These are phyloP conservation scores for Lipomyces orientalis DNA, from an alignment of 805 yeast genomes.

Conservation along the genomic window DNA sequence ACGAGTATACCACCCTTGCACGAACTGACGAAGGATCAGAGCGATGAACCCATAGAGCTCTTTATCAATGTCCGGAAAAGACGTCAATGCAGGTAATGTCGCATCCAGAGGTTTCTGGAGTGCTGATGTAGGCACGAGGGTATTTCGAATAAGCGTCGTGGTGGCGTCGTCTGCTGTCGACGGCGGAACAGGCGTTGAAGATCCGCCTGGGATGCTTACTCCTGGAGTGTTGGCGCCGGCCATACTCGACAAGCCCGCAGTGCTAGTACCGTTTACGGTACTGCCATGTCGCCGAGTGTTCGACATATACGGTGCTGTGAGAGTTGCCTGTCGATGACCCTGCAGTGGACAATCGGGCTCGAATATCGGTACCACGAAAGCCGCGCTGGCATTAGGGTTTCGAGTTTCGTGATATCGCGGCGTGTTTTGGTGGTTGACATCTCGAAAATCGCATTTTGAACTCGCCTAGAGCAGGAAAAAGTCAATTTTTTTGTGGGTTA, in stretches of 20 bases:
- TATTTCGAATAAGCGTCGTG: slow-evolving; percentile 30
- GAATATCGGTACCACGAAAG: no score
- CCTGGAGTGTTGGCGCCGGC: neutral
- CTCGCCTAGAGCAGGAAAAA: neutral
- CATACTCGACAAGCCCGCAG: neutral
- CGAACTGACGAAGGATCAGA: slow-evolving; percentile 54
- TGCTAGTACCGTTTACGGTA: slow-evolving; percentile 3
- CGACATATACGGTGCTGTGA: slow-evolving; percentile 14
- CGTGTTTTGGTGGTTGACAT: neutral
- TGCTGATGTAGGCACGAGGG: slow-evolving; percentile 33
- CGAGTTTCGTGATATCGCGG: neutral
- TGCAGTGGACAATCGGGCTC: neutral
- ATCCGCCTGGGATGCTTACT: neutral
- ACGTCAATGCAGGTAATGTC: slow-evolving; percentile 35
- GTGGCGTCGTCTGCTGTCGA: slow-evolving; percentile 29
- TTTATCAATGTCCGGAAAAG: slow-evolving; percentile 48
- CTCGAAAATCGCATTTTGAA: neutral
- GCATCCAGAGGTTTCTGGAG: slow-evolving; percentile 30
- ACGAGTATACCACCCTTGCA: slow-evolving; percentile 53
- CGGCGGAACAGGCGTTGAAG: neutral
- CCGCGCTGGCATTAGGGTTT: neutral
- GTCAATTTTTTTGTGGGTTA: neutral
- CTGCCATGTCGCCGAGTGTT: slow-evolving; percentile 22
- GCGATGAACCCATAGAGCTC: slow-evolving; percentile 57
- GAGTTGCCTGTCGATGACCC: neutral